Percentiles rank a stretch among this genome's conserved stretches.
Evolutionary conservation across 441 rosid species (phyloP).

Genomic region (Mallotus japonicus): DNA sequence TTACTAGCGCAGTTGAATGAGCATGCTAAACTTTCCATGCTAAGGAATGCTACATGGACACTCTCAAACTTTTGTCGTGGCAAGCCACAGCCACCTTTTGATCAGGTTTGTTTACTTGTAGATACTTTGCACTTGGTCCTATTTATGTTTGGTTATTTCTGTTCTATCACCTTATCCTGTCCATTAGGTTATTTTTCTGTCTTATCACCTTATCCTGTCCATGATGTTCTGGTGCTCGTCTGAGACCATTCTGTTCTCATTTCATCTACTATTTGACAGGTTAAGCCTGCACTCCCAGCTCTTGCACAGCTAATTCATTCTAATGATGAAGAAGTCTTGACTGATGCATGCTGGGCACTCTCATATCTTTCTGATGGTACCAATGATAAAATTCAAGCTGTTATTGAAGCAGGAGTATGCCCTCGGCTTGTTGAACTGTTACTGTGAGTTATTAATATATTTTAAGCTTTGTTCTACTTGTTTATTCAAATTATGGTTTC

Average conservation of each 20-base stretch:
- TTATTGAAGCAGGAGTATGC: constrained; percentile 68
- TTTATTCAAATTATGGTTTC: neutral
- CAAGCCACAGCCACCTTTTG: constrained; percentile 88
- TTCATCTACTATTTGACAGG: constrained; percentile 34
- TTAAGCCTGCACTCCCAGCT: constrained; percentile 78
- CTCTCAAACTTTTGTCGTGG: constrained; percentile 90
- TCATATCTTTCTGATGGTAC: constrained; percentile 91
- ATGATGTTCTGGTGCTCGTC: neutral
- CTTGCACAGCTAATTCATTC: constrained; percentile 65
- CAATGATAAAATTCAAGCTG: constrained; percentile 84
- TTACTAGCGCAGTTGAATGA: constrained; percentile 68
- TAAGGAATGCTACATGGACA: constrained; percentile 94
- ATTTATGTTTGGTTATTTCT: neutral
- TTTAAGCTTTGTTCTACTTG: neutral
- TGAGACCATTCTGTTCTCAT: neutral
- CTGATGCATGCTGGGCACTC: constrained; percentile 92
- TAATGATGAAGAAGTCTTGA: constrained; percentile 83
- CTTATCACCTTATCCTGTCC: neutral
- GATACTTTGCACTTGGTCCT: too few relatives aligned
- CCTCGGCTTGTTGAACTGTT: constrained; percentile 71
- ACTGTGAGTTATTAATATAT: constrained; percentile 41
- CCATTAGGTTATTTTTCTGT: too few relatives aligned
- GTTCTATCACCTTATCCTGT: neutral
- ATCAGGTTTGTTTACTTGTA: constrained; percentile 47
- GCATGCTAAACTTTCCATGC: constrained; percentile 82